Evolutionary conservation across 768 basidiomycete species (phyloP).

Genomic region (Mycena olivaceomarginata): DNA sequence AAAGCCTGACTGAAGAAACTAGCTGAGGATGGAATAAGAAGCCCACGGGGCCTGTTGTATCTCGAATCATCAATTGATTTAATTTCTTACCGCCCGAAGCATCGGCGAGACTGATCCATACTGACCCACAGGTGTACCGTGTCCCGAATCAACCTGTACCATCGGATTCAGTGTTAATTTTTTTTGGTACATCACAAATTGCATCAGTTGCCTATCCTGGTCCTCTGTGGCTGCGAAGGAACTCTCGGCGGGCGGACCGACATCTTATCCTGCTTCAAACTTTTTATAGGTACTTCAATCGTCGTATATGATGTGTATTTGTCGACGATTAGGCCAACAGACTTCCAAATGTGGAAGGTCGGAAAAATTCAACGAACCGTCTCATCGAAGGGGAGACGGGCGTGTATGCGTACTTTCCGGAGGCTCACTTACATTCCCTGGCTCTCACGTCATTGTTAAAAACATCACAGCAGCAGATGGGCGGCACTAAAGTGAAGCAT

Average conservation of each 20-base stretch:
- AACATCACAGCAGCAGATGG: conserved; percentile 31
- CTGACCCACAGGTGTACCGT: conserved; percentile 28
- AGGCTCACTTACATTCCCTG: conserved; percentile 16
- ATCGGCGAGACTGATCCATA: conserved; percentile 36
- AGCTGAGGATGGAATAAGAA: conserved; percentile 19
- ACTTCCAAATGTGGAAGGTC: conserved; percentile 7
- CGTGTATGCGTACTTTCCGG: conserved; percentile 28
- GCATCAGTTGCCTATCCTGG: conserved; percentile 20
- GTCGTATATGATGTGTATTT: neutral
- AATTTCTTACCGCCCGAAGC: conserved; percentile 27
- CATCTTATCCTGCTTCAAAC: conserved; percentile 11
- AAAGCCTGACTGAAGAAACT: conserved; percentile 54
- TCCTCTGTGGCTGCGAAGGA: neutral
- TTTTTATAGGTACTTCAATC: neutral
- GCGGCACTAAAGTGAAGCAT: conserved; percentile 32
- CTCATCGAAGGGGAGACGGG: neutral
- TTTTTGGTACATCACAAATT: neutral
- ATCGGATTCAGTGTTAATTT: conserved; percentile 3
- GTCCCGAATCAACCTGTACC: conserved; percentile 15
- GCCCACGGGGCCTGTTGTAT: conserved; percentile 23
- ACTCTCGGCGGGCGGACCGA: conserved; percentile 21
- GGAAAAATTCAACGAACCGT: neutral
- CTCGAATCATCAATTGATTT: conserved; percentile 32
- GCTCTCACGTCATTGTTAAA: conserved; percentile 42
- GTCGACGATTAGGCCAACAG: too few relatives aligned